phyloP scores from a whole-genome alignment of 148 eudicot species.

The Fagopyrum homotropicum region DNA sequence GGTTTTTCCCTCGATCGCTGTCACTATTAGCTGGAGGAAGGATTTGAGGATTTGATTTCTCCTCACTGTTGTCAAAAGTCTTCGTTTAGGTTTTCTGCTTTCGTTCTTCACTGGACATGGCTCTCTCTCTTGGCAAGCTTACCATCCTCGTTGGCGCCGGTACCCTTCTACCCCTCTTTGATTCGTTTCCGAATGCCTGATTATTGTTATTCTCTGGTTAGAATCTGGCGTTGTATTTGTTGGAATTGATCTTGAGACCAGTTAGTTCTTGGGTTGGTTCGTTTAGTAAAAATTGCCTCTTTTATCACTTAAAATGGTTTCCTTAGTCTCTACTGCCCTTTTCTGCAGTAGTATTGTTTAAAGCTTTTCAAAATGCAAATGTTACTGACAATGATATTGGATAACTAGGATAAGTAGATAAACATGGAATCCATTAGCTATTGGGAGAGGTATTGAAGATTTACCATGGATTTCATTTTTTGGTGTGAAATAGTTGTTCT shows the following conservation, averaged over 20 bases:
- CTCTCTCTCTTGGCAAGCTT: slow-evolving; percentile 76
- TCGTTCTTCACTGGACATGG: slow-evolving; percentile 36
- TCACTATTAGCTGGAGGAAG: neutral
- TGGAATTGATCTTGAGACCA: neutral
- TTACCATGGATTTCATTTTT: neutral
- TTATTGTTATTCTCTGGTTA: neutral
- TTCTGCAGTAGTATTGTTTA: neutral
- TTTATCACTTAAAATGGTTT: neutral
- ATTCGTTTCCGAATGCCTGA: neutral
- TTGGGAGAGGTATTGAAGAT: neutral
- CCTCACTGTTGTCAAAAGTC: neutral
- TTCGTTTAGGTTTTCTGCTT: slow-evolving; percentile 16
- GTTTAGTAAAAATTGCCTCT: neutral
- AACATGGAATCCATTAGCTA: neutral
- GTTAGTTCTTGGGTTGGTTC: neutral
- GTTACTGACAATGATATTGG: neutral
- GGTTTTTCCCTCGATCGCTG: neutral
- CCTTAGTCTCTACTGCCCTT: neutral
- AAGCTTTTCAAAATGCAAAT: neutral
- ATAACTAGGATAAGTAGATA: neutral
- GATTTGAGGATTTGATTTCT: neutral
- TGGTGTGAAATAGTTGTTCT: neutral
- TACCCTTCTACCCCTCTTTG: slow-evolving; percentile 10
- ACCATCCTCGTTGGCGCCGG: slow-evolving; percentile 87
- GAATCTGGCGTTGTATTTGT: neutral